These are phyloP conservation scores for Flaveria trinervia DNA, from an alignment of 129 eudicot genomes.

Conservation along the genomic window DNA sequence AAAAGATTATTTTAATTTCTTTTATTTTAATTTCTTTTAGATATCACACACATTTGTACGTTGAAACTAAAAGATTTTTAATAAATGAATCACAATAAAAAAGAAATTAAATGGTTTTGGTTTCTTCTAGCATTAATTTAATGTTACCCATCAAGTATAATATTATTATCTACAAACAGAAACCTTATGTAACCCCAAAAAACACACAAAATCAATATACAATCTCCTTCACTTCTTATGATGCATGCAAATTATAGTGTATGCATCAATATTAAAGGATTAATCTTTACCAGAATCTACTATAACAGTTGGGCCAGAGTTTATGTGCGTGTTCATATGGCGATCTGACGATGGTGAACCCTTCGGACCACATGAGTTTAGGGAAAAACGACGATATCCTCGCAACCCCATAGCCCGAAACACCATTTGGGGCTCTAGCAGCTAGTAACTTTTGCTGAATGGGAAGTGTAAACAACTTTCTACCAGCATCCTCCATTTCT, in stretches of 20 bases:
- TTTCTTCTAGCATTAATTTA: too few relatives aligned
- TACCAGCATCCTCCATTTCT: constrained; percentile 42
- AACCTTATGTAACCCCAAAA: too few relatives aligned
- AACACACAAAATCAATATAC: too few relatives aligned
- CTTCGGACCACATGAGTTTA: constrained; percentile 89
- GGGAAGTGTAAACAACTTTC: constrained; percentile 63
- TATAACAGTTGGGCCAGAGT: constrained; percentile 73
- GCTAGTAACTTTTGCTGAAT: constrained; percentile 73
- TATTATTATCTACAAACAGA: too few relatives aligned
- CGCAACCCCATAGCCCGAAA: constrained; percentile 79
- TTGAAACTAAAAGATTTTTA: too few relatives aligned
- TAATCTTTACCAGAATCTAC: constrained; percentile 58
- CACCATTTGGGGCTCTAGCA: constrained; percentile 57
- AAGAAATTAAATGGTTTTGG: too few relatives aligned
- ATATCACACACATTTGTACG: too few relatives aligned
- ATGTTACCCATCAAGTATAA: too few relatives aligned
- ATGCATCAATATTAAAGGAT: neutral
- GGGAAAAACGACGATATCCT: constrained; percentile 78
- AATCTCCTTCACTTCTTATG: too few relatives aligned
- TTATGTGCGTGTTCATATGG: constrained; percentile 72
- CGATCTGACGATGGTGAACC: constrained; percentile 78
- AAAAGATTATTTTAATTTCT: neutral
- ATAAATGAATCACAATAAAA: too few relatives aligned
- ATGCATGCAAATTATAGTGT: constrained; percentile 1
- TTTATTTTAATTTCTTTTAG: neutral